Evolutionary conservation across 108 stramenopile genomes (phyloP), one percentile per base, ranked within the genome.

Genomic region (Pseudonitzschia delicatissima): DNA sequence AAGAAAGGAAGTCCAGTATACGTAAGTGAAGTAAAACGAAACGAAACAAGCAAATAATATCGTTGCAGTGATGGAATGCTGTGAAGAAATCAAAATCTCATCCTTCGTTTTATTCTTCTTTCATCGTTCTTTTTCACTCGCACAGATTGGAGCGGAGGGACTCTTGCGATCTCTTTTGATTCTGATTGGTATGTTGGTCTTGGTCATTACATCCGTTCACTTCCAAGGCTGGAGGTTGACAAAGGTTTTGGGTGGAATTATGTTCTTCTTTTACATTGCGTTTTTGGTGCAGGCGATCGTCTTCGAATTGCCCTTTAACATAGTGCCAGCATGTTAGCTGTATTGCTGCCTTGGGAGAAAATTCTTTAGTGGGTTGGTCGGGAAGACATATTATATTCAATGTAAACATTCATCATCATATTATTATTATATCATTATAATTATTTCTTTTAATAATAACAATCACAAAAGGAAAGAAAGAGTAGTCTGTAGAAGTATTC

Each of bases 221-320:
- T 78, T 74, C 47, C 82, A 79, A 57, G 85, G 88, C 29, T 95
- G 94, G 94, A 88, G 75, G 53, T 82, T 95, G 82, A 89, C 89
- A 39, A 84, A 77, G 57, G 66, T 69, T 20, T 57, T 92, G 35
- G 95, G 89, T 35, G 73, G 42, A 12, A 57, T 75, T 55, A 90
- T 93, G 84, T 81, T 96, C 57, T 12, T 86, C 47, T 67, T 91
- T 27, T 96, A 96, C 67, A 52, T 85, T 48, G 75, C 61, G 29
- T 95, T 82, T 71, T 64, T 95, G 18, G 71, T 68, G 1, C 87
- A 91, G 62, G 82, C 80, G 20, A 71, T 90, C 52, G 31, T 80
- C 4, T 25, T 70, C 8, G 84, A 80, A 62, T 44, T 78, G 8
- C 77, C 77, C 13, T 78, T 78, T 44, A 61, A 58, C 15, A 18